phyloP scores from a whole-genome alignment of 2,329 filamentous ascomycete genomes.

The Cryphonectria radicalis region DNA sequence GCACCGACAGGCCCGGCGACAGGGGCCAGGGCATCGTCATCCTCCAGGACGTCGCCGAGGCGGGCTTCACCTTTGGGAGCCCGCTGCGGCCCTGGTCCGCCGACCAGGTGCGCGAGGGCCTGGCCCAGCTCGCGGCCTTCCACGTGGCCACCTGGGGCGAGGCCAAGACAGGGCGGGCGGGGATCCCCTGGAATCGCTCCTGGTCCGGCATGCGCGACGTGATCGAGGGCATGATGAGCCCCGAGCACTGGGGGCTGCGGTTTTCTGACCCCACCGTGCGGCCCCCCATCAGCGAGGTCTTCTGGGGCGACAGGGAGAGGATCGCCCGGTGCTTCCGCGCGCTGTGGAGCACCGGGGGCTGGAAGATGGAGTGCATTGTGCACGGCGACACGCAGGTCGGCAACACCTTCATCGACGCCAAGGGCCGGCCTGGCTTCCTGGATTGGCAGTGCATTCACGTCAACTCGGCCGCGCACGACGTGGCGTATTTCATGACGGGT shows the following conservation, averaged over 20 bases:
- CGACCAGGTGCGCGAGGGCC: constrained; percentile 32
- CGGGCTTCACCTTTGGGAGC: constrained; percentile 33
- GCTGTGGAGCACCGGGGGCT: constrained; percentile 44
- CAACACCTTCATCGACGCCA: constrained; percentile 47
- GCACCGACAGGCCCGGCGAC: constrained; percentile 13
- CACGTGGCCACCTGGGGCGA: constrained; percentile 46
- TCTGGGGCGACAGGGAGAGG: constrained; percentile 20
- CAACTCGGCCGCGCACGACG: constrained; percentile 48
- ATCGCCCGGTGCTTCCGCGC: constrained; percentile 36
- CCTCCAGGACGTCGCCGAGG: constrained; percentile 15
- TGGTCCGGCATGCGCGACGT: constrained; percentile 41
- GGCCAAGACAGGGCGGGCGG: constrained; percentile 32
- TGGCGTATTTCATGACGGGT: constrained; percentile 46
- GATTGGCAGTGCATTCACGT: constrained; percentile 49
- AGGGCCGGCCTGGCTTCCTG: constrained; percentile 43
- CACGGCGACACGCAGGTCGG: constrained; percentile 50
- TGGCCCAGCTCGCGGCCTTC: constrained; percentile 45
- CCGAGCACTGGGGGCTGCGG: constrained; percentile 17
- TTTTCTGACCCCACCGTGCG: constrained; percentile 25
- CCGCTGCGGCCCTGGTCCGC: constrained; percentile 23
- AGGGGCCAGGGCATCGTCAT: constrained; percentile 26
- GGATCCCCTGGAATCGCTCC: constrained; percentile 35
- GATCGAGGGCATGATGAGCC: constrained; percentile 31
- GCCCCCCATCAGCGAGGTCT: constrained; percentile 16
- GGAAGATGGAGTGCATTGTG: constrained; percentile 44